Evolutionary conservation across 441 rosid species (phyloP), one percentile per base, ranked within the genome.

Genomic region (Isatis lusitanica): DNA sequence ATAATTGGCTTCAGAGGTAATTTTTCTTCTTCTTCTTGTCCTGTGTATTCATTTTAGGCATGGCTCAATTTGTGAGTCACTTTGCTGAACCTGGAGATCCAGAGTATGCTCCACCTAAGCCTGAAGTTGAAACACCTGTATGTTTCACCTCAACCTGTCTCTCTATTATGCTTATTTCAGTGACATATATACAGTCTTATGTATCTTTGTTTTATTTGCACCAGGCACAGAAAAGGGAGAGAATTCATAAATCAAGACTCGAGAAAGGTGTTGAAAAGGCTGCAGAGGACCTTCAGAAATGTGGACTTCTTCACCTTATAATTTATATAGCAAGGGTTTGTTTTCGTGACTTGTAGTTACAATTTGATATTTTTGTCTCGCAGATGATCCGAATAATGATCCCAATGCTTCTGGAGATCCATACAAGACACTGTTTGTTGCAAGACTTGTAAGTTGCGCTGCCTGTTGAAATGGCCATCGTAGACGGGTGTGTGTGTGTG

Each of bases 21-120:
- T 55, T 40, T 57, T 55, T 40, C n/a, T 57, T 60, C 9, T 9
- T 15, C 36, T 17, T 28, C 17, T 15, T 35, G 15, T 66, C 17
- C 4, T 28, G 50, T 65, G n/a, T 68, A 4, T 68, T 44, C 52
- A 16, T 75, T 61, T 39, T 13, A 95, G 99, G 99, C 63, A 91
- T 95, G 96, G 98, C 92, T 12, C 98, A 90, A 43, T 86, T 85
- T 79, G 97, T 87, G 68, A 83, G 87, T 78, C 77, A 79, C 36
- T 95, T 95, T 84, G 96, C 97, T 52, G 95, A 93, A 73, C 94
- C 88, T 58, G 95, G 86, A 60, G 95, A 91, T 78, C 87, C 96
- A 24, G 90, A 93, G 75, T 93, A 93, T 74, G 85, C 95, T 76
- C 98, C 97, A 30, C 97, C 96, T 55, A 85, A 87, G 62, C 85